A percentile compares a stretch with the other conserved stretches of the same genome.
Evolutionary conservation across 1,139 yeast species (phyloP).

Genomic region (Meyerozyma athensensis): DNA sequence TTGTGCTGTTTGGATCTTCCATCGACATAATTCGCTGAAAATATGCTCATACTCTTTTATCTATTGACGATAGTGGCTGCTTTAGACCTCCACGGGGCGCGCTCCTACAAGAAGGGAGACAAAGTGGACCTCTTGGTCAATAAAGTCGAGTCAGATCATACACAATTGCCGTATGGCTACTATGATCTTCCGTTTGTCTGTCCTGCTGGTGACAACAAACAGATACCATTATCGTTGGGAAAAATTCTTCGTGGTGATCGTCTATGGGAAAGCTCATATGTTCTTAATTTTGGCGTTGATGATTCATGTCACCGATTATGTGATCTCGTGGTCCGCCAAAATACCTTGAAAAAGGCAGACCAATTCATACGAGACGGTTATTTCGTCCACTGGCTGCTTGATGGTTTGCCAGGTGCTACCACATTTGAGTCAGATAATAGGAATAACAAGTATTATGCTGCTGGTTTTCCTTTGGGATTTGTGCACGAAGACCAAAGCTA

Average conservation of each 20-base stretch:
- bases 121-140: conserved; percentile 68
- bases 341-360: conserved; percentile 52
- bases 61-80: not conserved
- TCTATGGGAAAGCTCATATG: conserved; percentile 69
- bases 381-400: conserved; percentile 79
- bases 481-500: conserved; percentile 53
- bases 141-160: conserved; percentile 70
- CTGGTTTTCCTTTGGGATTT: conserved; percentile 85
- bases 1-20: not conserved
- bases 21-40: not conserved
- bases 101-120: conserved; percentile 44
- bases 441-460: conserved; percentile 66
- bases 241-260: conserved; percentile 81
- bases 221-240: conserved; percentile 66
- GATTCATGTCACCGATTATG: conserved; percentile 64
- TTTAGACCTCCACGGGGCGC: conserved; percentile 1
- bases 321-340: conserved; percentile 49
- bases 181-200: conserved; percentile 79
- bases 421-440: conserved; percentile 65
- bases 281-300: conserved; percentile 57
- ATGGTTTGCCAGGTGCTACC: conserved; percentile 86
- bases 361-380: conserved; percentile 65
- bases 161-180: conserved; percentile 76
- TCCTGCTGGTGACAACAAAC: conserved; percentile 56
- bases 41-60: not conserved